Base-by-base conservation (phyloP, 139 green algal genomes). In the Gonium pectorale region DNA sequence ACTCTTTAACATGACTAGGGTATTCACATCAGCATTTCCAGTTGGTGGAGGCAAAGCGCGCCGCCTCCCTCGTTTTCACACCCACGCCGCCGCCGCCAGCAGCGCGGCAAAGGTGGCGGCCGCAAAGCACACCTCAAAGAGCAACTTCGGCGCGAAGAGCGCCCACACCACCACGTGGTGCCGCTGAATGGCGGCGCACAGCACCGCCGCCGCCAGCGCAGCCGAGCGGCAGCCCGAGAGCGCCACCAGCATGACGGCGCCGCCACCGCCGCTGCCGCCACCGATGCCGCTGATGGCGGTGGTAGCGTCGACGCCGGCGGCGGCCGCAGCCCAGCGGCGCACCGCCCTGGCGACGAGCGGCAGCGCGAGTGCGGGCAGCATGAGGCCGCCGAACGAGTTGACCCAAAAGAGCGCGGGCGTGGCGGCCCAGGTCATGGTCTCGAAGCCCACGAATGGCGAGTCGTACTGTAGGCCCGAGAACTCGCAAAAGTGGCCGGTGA, bases 121-220 rank as follows among this genome's bases (percentile, higher is more conserved):
- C 56, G 90, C 37, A 37, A 95, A 93, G 44, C 67, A 90, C n/a
- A 93, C 81, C 80, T 99, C 95, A 90, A 98, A 99, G 43, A 97
- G 85, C 80, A 97, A 93, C 74, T 95, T 96, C 19, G 96, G 96
- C 19, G 96, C 96, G 88, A 98, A 98, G 9, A 98, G 88, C 0
- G 94, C 92, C 96, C 95, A 98, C 44, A 95, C 92, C 88, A 98
- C 92, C n/a, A 99, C 92, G 87, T 98, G 96, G 35, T 93, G 81
- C 40, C 90, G 86, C 66, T 97, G 92, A 13, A 97, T 38, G 13
- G 80, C 85, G 0, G 91, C 93, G 67, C 85, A 92, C 11, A 94
- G 43, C 78, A 93, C 84, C 5, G 89, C 85, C 21, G 77, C 82
- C 9, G 91, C 60, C 1, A 82, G 46, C 2, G 60, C 51, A 0